Conservation (phyloP, 2,329 filamentous ascomycete species). For the Pyricularia sp. region DNA sequence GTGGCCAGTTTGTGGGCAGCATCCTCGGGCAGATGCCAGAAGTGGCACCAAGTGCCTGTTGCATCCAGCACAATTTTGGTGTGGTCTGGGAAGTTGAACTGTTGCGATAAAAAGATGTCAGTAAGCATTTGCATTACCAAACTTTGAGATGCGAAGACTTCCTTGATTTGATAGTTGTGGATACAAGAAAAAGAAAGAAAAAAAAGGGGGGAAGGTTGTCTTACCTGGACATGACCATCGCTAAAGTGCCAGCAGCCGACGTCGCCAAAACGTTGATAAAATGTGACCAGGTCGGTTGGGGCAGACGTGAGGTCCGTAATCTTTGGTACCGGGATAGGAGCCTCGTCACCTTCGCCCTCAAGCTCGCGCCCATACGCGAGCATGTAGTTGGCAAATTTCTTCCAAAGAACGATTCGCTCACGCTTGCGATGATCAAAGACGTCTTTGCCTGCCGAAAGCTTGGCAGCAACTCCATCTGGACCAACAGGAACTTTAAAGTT, state of each 20-base stretch:
- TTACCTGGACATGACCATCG: conserved; percentile 61
- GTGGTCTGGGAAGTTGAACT: conserved; percentile 85
- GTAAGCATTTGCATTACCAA: conserved; percentile 13
- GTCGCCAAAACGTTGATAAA: conserved; percentile 73
- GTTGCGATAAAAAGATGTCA: background rate
- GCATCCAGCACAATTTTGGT: conserved; percentile 74
- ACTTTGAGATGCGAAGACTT: too few relatives aligned
- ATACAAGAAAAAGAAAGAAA: too few relatives aligned
- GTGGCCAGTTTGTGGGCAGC: conserved; percentile 56
- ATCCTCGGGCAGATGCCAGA: conserved; percentile 66
- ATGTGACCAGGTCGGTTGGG: conserved; percentile 56
- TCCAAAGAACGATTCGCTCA: conserved; percentile 59
- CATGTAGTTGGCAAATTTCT: conserved; percentile 69
- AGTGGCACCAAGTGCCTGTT: conserved; percentile 66
- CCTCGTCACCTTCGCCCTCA: conserved; percentile 37
- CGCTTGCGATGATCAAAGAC: conserved; percentile 57
- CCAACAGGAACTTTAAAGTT: conserved; percentile 47
- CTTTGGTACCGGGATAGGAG: conserved; percentile 27
- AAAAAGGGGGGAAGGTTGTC: conserved; percentile 29
- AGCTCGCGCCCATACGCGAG: conserved; percentile 66
- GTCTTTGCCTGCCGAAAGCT: conserved; percentile 53
- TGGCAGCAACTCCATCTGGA: conserved; percentile 49
- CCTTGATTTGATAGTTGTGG: too few relatives aligned
- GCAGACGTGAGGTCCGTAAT: conserved; percentile 29
- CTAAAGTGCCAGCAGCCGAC: conserved; percentile 76